These are phyloP conservation scores for Tephrocybe sp. DNA, from an alignment of 768 basidiomycete species.

Conservation along the genomic window DNA sequence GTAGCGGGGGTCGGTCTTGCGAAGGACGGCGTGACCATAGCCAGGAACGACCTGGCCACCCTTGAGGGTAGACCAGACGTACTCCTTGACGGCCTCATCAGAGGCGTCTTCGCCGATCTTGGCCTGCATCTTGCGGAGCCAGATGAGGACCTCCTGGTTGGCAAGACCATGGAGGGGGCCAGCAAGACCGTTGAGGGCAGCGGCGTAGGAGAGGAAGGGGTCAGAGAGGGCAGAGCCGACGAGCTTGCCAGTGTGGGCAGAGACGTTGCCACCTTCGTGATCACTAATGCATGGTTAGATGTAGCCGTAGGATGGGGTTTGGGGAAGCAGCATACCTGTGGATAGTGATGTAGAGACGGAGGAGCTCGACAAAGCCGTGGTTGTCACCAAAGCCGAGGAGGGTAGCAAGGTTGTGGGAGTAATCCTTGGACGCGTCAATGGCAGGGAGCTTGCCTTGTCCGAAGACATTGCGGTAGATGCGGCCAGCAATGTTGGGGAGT, in stretches of 20 bases:
- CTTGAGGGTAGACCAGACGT: constrained; percentile 94
- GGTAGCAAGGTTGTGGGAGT: constrained; percentile 84
- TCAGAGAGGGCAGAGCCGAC: constrained; percentile 96
- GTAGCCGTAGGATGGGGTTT: background rate
- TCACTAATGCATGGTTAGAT: constrained; percentile 46
- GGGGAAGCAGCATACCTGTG: constrained; percentile 65
- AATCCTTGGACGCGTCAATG: constrained; percentile 82
- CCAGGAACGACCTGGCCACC: constrained; percentile 93
- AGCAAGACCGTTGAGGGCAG: constrained; percentile 93
- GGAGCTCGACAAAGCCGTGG: constrained; percentile 84
- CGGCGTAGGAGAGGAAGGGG: constrained; percentile 92
- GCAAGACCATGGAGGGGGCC: constrained; percentile 96
- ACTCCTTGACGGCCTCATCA: constrained; percentile 88
- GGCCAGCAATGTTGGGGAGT: constrained; percentile 93
- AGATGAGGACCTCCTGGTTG: constrained; percentile 95
- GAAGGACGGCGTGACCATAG: constrained; percentile 82
- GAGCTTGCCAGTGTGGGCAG: constrained; percentile 89
- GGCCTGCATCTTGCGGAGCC: constrained; percentile 91
- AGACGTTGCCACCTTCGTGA: constrained; percentile 98
- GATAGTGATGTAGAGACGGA: constrained; percentile 95
- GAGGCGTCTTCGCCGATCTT: constrained; percentile 83
- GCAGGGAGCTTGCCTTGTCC: constrained; percentile 84
- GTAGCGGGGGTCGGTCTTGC: constrained; percentile 93
- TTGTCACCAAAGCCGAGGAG: constrained; percentile 92
- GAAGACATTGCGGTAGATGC: constrained; percentile 86